Conservation (phyloP, 148 eudicot genomes). For the Silene latifolia region DNA sequence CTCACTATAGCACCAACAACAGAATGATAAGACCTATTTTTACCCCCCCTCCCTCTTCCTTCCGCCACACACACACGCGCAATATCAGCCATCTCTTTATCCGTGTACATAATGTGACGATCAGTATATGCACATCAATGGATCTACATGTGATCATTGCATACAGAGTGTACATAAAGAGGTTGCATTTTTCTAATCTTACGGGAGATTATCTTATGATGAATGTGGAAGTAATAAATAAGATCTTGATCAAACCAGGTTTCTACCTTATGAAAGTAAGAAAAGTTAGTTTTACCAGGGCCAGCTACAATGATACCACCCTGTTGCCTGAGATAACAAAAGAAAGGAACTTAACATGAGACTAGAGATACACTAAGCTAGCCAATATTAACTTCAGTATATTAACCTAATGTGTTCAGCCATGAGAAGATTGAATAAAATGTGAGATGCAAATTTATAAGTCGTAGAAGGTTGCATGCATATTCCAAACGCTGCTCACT, state of each 20-base stretch:
- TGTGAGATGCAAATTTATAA: not conserved
- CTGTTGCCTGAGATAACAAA: constrained; percentile 67
- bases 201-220: not conserved
- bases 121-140: not conserved
- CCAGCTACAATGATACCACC: constrained; percentile 98
- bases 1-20: not conserved
- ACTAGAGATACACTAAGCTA: not conserved
- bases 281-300: constrained; percentile 81
- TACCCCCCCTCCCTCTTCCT: no score
- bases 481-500: not conserved
- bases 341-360: not conserved
- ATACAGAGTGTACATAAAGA: no score
- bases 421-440: not conserved
- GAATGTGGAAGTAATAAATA: not conserved
- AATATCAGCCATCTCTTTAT: no score
- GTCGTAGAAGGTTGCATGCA: not conserved
- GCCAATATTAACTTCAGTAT: not conserved
- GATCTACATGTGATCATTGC: no score
- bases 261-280: constrained; percentile 83
- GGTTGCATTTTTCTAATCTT: no score
- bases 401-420: not conserved
- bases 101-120: not conserved
- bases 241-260: not conserved
- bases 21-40: not conserved
- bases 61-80: no score